phyloP scores from a whole-genome alignment of 495 filamentous ascomycete genomes.

The Talaromyces adpressus region DNA sequence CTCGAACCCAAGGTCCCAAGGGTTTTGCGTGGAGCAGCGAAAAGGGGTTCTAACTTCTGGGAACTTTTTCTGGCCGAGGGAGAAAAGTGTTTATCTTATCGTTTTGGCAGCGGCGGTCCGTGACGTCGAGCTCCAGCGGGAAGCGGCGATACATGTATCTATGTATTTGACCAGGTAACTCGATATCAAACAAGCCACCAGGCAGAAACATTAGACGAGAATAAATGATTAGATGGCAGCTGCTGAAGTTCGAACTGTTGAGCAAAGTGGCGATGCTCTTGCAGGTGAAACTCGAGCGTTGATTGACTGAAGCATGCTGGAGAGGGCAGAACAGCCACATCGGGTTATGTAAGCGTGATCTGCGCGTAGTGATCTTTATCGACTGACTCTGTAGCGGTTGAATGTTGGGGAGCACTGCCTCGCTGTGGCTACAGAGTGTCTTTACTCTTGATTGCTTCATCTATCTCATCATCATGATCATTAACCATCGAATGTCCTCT shows the following conservation, averaged over 20 bases:
- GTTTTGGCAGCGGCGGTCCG: neutral
- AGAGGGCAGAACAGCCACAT: neutral
- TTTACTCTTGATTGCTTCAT: neutral
- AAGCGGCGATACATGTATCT: neutral
- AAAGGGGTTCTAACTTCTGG: neutral
- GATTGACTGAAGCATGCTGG: neutral
- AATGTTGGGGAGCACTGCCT: neutral
- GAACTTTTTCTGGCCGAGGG: neutral
- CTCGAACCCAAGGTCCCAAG: neutral
- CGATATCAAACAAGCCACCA: neutral
- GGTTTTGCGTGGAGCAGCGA: neutral
- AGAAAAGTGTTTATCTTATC: neutral
- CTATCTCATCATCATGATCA: neutral
- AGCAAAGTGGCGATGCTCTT: neutral
- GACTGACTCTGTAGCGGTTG: neutral
- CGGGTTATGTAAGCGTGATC: neutral
- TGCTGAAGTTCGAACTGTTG: neutral
- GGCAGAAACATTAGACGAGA: neutral
- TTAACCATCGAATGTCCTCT: neutral
- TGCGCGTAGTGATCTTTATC: neutral
- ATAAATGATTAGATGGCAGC: neutral
- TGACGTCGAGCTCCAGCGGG: neutral
- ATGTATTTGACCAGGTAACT: neutral
- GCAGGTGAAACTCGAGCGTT: neutral
- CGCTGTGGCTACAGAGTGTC: neutral